phyloP scores from a whole-genome alignment of 805 yeast genomes.

The Blastobotrys robertii region DNA sequence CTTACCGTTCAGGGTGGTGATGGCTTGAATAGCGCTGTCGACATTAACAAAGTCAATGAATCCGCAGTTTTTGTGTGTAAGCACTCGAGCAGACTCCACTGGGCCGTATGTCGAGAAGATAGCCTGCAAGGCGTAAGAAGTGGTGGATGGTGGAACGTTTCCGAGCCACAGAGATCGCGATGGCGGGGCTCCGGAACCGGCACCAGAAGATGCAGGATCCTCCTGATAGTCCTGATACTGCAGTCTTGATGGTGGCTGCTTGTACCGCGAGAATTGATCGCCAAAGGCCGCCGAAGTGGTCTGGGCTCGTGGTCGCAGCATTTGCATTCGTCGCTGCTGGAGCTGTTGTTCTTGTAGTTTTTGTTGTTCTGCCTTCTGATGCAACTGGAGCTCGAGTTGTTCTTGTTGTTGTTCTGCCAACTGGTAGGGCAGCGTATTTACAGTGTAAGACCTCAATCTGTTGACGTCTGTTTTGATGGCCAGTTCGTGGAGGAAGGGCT shows the following conservation, averaged over 20 bases:
- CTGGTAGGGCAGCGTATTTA: constrained; percentile 14
- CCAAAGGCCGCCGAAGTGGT: constrained; percentile 14
- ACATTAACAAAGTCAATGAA: constrained; percentile 63
- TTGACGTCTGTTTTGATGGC: constrained; percentile 25
- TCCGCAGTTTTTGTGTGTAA: constrained; percentile 37
- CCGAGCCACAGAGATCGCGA: constrained; percentile 70
- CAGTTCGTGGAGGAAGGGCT: constrained; percentile 22
- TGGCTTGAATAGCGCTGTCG: constrained; percentile 72
- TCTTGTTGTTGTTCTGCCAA: constrained; percentile 12
- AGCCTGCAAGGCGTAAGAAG: constrained; percentile 48
- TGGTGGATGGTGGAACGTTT: constrained; percentile 57
- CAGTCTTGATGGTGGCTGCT: neutral
- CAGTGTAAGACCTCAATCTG: constrained; percentile 25
- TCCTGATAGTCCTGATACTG: neutral
- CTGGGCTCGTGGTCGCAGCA: constrained; percentile 13
- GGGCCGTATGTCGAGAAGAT: constrained; percentile 55
- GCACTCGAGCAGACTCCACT: constrained; percentile 49
- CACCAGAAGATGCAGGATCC: constrained; percentile 8
- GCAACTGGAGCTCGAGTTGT: constrained; percentile 9
- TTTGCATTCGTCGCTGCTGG: constrained; percentile 13
- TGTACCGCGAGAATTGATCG: neutral
- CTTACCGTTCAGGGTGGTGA: constrained; percentile 67
- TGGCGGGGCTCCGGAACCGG: constrained; percentile 30
- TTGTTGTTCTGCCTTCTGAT: constrained; percentile 7
- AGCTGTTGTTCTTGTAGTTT: constrained; percentile 14